A percentile compares a stretch with the other conserved stretches of the same genome.
phyloP scores from a whole-genome alignment of 2,329 filamentous ascomycete species.

The Aotearoamyces nothofagi region DNA sequence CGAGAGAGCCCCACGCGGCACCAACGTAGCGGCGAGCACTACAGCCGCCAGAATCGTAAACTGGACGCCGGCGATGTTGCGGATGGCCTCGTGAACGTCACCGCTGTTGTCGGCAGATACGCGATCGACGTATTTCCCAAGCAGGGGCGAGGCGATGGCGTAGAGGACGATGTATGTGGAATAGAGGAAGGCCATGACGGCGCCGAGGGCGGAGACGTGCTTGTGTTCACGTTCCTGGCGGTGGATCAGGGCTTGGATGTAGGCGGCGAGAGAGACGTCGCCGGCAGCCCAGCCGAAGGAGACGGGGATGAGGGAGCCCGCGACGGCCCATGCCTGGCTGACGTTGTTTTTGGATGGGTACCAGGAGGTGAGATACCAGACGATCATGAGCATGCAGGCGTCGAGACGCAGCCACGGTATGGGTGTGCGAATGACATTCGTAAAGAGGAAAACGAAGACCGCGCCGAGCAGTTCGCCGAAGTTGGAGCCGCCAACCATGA shows the following conservation, averaged over 20 bases:
- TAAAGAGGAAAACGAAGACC: conserved; percentile 31
- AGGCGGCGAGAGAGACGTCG: conserved; percentile 33
- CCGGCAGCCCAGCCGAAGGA: conserved; percentile 35
- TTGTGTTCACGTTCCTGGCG: conserved; percentile 26
- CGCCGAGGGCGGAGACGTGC: conserved; percentile 31
- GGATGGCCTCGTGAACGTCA: conserved; percentile 24
- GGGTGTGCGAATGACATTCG: conserved; percentile 30
- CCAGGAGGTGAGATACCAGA: conserved; percentile 34
- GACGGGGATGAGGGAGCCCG: conserved; percentile 28
- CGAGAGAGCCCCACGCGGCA: conserved; percentile 26
- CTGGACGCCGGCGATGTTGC: conserved; percentile 29
- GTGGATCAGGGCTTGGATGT: conserved; percentile 31
- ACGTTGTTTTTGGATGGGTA: conserved; percentile 24
- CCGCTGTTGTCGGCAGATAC: conserved; percentile 21
- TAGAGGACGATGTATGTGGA: conserved; percentile 32
- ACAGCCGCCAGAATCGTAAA: conserved; percentile 27
- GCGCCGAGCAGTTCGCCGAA: conserved; percentile 33
- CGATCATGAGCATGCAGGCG: conserved; percentile 27
- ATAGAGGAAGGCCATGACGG: conserved; percentile 35
- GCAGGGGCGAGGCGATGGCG: conserved; percentile 26
- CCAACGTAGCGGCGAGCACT: conserved; percentile 27
- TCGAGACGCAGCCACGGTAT: conserved; percentile 35
- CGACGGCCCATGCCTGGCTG: conserved; percentile 28
- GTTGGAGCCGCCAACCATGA: conserved; percentile 34
- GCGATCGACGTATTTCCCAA: conserved; percentile 29